These are phyloP conservation scores for Colletotrichum echinochloae DNA, from an alignment of 2,329 filamentous ascomycete genomes.

Conservation along the genomic window DNA sequence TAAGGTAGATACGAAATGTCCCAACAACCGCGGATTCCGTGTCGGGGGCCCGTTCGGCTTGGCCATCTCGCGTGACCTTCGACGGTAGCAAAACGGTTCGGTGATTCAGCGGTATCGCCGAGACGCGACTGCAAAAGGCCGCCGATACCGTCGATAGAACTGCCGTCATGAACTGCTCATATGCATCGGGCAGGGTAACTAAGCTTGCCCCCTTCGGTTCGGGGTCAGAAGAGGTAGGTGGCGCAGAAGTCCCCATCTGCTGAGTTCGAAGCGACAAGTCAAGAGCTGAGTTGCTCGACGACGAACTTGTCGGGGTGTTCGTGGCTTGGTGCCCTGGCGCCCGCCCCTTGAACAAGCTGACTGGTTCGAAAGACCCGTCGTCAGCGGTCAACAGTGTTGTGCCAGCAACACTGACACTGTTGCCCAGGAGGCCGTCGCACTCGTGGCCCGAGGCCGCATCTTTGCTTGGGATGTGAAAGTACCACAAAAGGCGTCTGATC, in stretches of 20 bases:
- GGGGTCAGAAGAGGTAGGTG: constrained; percentile 46
- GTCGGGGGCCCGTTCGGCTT: constrained; percentile 21
- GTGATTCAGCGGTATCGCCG: constrained; percentile 65
- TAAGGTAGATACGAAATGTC: constrained; percentile 66
- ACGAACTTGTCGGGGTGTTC: constrained; percentile 61
- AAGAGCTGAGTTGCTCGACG: constrained; percentile 54
- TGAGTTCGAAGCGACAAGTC: constrained; percentile 53
- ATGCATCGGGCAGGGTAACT: constrained; percentile 57
- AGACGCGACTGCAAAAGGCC: constrained; percentile 61
- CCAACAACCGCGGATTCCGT: constrained; percentile 47
- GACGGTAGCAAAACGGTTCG: constrained; percentile 61
- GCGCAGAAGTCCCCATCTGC: constrained; percentile 38
- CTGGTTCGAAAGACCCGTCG: constrained; percentile 64
- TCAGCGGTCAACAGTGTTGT: constrained; percentile 59
- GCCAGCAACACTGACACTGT: constrained; percentile 57
- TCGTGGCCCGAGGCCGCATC: constrained; percentile 46
- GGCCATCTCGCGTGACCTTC: constrained; percentile 34
- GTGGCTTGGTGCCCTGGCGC: constrained; percentile 52
- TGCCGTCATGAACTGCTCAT: constrained; percentile 67
- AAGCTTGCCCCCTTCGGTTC: constrained; percentile 49
- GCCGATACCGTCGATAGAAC: constrained; percentile 63
- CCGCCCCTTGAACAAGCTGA: constrained; percentile 60
- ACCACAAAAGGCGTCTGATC: constrained; percentile 64
- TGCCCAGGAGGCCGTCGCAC: constrained; percentile 48
- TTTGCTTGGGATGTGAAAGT: constrained; percentile 62